phyloP scores from a whole-genome alignment of 495 filamentous ascomycete genomes.

The Penicillium coffeae region DNA sequence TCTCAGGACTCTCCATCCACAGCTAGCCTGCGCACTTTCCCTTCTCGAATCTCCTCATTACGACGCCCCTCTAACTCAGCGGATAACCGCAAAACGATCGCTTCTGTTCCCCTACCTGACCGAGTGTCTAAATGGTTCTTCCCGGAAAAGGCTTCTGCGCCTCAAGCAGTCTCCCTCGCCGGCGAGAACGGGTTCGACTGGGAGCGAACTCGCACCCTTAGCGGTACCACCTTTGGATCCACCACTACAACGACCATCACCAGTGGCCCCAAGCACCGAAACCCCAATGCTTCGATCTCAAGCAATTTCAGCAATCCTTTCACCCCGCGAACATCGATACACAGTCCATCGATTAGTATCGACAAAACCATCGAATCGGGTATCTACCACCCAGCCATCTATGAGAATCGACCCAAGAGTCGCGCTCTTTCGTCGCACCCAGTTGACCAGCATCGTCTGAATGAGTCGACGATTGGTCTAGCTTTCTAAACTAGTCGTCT shows the following conservation, averaged over 20 bases:
- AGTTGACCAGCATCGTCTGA: neutral
- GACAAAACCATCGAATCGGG: constrained; percentile 26
- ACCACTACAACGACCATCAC: constrained; percentile 25
- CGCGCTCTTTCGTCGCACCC: constrained; percentile 10
- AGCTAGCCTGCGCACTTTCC: constrained; percentile 18
- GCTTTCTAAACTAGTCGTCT: neutral
- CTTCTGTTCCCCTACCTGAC: constrained; percentile 20
- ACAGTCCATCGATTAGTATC: constrained; percentile 10
- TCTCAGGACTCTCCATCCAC: constrained; percentile 12
- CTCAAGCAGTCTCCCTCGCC: constrained; percentile 14
- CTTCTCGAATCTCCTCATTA: constrained; percentile 18
- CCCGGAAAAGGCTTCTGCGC: constrained; percentile 8
- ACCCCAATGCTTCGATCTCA: constrained; percentile 27
- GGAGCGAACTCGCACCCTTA: constrained; percentile 38
- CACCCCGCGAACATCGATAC: constrained; percentile 24
- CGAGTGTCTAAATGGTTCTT: constrained; percentile 36
- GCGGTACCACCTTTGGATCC: constrained; percentile 38
- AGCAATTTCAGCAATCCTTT: constrained; percentile 24
- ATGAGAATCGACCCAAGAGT: constrained; percentile 24
- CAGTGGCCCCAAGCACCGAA: constrained; percentile 8
- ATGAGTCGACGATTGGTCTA: neutral
- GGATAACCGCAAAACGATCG: constrained; percentile 18
- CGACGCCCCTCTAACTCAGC: constrained; percentile 18
- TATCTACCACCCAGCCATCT: constrained; percentile 25
- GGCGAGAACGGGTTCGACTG: constrained; percentile 24